Percentiles rank a stretch among this genome's conserved stretches.
These are phyloP conservation scores for Saturnispora zaruensis DNA, from an alignment of 805 yeast genomes.

Conservation along the genomic window DNA sequence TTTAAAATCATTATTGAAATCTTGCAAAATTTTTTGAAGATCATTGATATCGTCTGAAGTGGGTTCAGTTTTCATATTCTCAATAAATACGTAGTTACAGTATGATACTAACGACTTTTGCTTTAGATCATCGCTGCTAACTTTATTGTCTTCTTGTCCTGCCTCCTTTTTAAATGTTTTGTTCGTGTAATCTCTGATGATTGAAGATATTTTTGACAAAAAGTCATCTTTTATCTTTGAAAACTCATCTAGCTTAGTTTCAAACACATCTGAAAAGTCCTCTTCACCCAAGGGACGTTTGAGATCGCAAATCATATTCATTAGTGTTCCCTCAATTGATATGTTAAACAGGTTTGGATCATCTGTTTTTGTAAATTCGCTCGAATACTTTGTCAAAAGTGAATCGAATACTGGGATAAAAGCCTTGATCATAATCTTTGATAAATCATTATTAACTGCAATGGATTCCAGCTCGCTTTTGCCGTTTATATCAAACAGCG, in stretches of 20 bases:
- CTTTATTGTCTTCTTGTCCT: not conserved
- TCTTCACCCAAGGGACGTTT: constrained; percentile 8
- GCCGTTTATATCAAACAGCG: constrained; percentile 3
- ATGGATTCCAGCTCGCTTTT: not conserved
- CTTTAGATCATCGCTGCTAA: not conserved
- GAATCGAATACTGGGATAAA: constrained; percentile 11
- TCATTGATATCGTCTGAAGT: not conserved
- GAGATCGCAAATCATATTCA: constrained; percentile 16
- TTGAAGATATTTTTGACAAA: not conserved
- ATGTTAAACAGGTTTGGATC: constrained; percentile 17
- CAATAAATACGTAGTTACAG: not conserved
- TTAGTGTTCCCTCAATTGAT: constrained; percentile 19
- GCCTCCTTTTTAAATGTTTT: not conserved
- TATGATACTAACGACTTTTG: not conserved
- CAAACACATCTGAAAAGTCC: constrained; percentile 26
- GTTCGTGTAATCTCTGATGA: not conserved
- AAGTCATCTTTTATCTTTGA: not conserved
- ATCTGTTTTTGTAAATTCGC: not conserved
- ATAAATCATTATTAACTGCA: constrained; percentile 6
- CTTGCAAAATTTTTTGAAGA: not conserved
- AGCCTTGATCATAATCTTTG: constrained; percentile 11
- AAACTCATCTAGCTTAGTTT: not conserved
- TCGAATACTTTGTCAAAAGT: constrained; percentile 9
- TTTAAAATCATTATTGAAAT: not conserved
- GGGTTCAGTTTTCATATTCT: not conserved